A percentile compares a stretch with the other conserved stretches of the same genome.
Evolutionary conservation across 2,329 filamentous ascomycete genomes (phyloP).

Genomic region (Cercospora nicotianae): DNA sequence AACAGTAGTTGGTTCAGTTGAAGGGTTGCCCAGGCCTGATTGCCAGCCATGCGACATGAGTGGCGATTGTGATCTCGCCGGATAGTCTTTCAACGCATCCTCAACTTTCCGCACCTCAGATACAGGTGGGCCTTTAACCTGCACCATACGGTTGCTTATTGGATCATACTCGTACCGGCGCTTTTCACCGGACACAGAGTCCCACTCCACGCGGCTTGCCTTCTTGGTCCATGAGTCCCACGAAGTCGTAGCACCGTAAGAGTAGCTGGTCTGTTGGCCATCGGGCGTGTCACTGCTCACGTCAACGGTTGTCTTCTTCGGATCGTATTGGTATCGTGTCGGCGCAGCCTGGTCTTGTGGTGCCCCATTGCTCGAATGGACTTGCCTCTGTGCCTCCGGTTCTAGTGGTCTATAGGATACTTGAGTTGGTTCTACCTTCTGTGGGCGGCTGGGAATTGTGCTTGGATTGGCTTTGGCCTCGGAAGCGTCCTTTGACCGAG

Average conservation of each 20-base stretch:
- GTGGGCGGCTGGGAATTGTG: conserved; percentile 4
- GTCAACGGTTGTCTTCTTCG: conserved; percentile 19
- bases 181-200: conserved; percentile 35
- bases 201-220: conserved; percentile 35
- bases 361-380: conserved; percentile 6
- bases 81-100: conserved; percentile 16
- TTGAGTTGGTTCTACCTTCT: not conserved
- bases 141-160: conserved; percentile 41
- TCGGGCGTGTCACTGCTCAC: conserved; percentile 20
- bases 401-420: conserved; percentile 15
- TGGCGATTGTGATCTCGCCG: conserved; percentile 15
- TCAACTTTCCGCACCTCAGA: conserved; percentile 19
- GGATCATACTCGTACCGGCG: conserved; percentile 41
- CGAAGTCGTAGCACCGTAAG: conserved; percentile 32
- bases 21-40: conserved; percentile 10
- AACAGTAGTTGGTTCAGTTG: conserved; percentile 1
- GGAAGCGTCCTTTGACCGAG: conserved; percentile 21
- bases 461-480: conserved; percentile 11
- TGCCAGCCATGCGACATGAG: conserved; percentile 22
- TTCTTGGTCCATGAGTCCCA: conserved; percentile 39
- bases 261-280: conserved; percentile 28
- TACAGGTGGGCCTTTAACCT: conserved; percentile 21
- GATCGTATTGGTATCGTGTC: conserved; percentile 25
- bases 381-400: conserved; percentile 14
- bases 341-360: conserved; percentile 3